Evolutionary conservation across 2,329 filamentous ascomycete genomes (phyloP).

Genomic region (Claviceps pazoutovae): DNA sequence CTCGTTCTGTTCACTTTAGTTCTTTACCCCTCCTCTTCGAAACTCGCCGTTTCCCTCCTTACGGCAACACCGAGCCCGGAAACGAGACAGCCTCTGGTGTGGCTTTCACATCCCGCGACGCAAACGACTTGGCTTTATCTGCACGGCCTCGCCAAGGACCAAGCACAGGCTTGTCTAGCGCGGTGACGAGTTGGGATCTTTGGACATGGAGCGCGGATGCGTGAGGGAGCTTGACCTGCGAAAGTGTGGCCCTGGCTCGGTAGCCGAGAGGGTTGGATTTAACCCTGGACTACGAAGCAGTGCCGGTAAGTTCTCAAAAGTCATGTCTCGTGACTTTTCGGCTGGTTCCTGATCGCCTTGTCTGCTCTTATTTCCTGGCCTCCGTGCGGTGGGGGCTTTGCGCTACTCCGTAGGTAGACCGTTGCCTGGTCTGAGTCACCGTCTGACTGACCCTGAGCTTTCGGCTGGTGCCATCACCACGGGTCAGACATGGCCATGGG

Average conservation of each 20-base stretch:
- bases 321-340: neutral
- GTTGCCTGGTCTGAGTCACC: neutral
- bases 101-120: too few relatives aligned
- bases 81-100: too few relatives aligned
- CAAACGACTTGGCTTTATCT: too few relatives aligned
- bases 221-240: slow-evolving; percentile 38
- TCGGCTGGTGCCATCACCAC: neutral
- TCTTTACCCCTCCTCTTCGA: neutral
- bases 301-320: slow-evolving; percentile 33
- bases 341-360: neutral
- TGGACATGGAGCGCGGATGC: slow-evolving; percentile 13
- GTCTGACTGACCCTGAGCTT: neutral
- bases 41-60: too few relatives aligned
- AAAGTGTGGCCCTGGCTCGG: slow-evolving; percentile 30
- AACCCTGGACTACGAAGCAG: slow-evolving; percentile 46
- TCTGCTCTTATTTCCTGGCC: neutral
- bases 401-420: neutral
- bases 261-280: slow-evolving; percentile 40
- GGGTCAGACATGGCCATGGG: neutral
- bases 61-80: too few relatives aligned
- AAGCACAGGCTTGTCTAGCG: too few relatives aligned
- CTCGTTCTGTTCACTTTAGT: slow-evolving; percentile 1
- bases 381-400: neutral
- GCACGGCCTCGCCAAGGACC: too few relatives aligned
- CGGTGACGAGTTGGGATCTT: neutral